Conservation (phyloP, 441 rosid genomes). For the California macrophylla region DNA sequence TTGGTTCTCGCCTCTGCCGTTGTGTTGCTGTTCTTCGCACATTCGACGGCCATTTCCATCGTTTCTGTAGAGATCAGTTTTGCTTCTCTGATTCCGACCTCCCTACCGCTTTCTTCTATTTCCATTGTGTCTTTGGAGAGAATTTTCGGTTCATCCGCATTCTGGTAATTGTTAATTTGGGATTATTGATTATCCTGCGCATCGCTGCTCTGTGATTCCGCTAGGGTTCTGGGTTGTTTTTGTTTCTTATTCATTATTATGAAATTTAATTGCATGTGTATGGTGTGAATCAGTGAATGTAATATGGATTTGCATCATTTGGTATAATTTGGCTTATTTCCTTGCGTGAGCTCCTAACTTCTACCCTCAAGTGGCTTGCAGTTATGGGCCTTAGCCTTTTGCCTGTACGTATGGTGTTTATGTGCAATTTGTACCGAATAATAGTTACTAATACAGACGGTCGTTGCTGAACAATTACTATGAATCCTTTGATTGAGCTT, state of each 20-base stretch:
- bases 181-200: background rate
- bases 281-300: background rate
- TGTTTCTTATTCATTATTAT: background rate
- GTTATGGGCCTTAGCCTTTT: background rate
- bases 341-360: background rate
- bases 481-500: background rate
- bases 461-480: background rate
- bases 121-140: background rate
- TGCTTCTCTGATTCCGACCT: background rate
- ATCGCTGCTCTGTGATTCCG: background rate
- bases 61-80: background rate
- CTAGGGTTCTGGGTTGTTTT: slow-evolving; percentile 1
- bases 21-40: background rate
- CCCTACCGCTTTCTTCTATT: background rate
- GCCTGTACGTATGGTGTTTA: background rate
- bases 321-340: background rate
- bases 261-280: background rate
- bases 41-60: background rate
- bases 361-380: background rate
- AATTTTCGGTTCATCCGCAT: background rate
- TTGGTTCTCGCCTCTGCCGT: background rate
- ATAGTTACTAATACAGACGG: background rate
- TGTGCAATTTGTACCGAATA: background rate
- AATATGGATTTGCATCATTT: background rate
- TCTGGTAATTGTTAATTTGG: background rate